phyloP scores from a whole-genome alignment of 148 eudicot genomes.

The Agrostemma githago region DNA sequence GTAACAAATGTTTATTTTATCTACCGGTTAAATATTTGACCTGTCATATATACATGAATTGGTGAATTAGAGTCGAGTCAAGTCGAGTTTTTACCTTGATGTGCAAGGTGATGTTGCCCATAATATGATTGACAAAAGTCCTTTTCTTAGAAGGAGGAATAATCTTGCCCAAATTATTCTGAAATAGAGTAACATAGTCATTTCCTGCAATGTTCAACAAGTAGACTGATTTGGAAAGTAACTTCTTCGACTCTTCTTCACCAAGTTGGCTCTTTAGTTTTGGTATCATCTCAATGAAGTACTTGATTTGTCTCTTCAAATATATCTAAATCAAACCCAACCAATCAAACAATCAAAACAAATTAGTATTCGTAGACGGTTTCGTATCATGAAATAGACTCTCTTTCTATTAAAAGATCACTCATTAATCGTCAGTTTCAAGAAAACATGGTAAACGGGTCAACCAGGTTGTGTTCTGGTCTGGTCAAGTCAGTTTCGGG shows the following conservation, averaged over 20 bases:
- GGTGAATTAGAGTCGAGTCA: too few relatives aligned
- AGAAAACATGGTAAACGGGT: too few relatives aligned
- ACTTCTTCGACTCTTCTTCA: slow-evolving; percentile 26
- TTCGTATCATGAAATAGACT: too few relatives aligned
- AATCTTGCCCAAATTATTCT: slow-evolving; percentile 36
- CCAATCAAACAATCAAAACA: background rate
- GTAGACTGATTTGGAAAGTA: slow-evolving; percentile 45
- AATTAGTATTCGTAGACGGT: too few relatives aligned
- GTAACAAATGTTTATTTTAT: too few relatives aligned
- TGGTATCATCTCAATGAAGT: slow-evolving; percentile 27
- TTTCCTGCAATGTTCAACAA: slow-evolving; percentile 66
- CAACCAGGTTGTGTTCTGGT: too few relatives aligned
- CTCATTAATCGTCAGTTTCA: too few relatives aligned
- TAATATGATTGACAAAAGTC: slow-evolving; percentile 34
- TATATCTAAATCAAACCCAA: slow-evolving; percentile 26
- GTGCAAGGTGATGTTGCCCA: slow-evolving; percentile 47
- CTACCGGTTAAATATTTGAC: too few relatives aligned
- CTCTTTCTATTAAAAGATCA: too few relatives aligned
- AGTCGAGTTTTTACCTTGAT: slow-evolving; percentile 44
- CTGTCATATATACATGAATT: too few relatives aligned
- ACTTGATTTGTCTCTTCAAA: slow-evolving; percentile 34
- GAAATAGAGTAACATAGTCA: slow-evolving; percentile 46
- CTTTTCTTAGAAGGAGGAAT: slow-evolving; percentile 26
- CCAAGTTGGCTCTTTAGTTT: slow-evolving; percentile 37
- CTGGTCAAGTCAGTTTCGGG: too few relatives aligned